Conservation (phyloP, 345 rosid genomes). For the Melastoma malabathricum region DNA sequence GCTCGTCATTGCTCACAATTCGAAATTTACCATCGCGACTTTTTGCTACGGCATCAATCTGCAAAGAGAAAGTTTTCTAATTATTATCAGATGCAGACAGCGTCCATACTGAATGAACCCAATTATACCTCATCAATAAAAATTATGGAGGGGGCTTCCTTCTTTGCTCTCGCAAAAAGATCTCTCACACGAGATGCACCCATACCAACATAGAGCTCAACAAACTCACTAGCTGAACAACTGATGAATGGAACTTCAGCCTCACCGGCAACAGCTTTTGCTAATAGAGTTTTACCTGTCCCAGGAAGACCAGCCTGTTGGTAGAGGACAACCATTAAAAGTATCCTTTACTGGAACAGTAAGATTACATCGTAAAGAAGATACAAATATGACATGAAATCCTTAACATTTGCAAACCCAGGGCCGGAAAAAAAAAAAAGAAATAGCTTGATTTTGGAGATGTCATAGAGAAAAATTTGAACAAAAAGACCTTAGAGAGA, state of each 20-base stretch:
- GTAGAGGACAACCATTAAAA: conserved; percentile 9
- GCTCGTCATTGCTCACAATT: conserved; percentile 77
- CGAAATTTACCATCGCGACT: conserved; percentile 92
- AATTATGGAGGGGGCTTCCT: conserved; percentile 92
- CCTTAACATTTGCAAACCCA: no score
- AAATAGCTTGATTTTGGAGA: no score
- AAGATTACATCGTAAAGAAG: no score
- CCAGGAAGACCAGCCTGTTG: conserved; percentile 93
- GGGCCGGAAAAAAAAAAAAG: no score
- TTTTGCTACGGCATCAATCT: conserved; percentile 99
- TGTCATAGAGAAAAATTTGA: no score
- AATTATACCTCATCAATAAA: conserved; percentile 84
- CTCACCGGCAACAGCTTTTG: conserved; percentile 95
- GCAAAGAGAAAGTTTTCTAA: conserved; percentile 8
- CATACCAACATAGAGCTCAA: conserved; percentile 92
- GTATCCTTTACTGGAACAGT: neutral
- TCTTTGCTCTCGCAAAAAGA: conserved; percentile 90
- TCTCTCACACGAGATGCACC: conserved; percentile 99
- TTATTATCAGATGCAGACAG: conserved; percentile 2
- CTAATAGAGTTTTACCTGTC: conserved; percentile 93
- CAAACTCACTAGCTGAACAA: conserved; percentile 96
- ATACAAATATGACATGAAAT: no score
- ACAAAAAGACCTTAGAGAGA: no score
- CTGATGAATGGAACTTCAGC: conserved; percentile 94
- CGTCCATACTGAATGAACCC: neutral